Evolutionary conservation across 805 yeast species (phyloP).

Genomic region (Hanseniaspora meyeri): DNA sequence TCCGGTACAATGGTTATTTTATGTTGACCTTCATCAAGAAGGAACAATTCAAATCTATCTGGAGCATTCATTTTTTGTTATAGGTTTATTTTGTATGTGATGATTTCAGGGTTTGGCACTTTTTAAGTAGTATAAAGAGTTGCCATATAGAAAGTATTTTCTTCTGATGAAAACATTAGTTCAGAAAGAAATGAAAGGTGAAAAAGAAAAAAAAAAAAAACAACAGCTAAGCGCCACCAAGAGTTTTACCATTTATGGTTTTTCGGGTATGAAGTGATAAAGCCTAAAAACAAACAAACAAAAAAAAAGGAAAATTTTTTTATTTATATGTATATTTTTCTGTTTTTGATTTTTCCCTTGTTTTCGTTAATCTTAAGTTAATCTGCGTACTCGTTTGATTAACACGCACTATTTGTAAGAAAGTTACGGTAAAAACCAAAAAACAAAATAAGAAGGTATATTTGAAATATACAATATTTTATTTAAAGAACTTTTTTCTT

Average conservation of each 20-base stretch:
- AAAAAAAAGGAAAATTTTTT: not conserved
- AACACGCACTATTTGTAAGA: too few species aligned
- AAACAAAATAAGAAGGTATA: too few species aligned
- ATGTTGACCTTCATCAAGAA: conserved; percentile 94
- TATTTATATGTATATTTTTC: not conserved
- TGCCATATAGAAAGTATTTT: too few species aligned
- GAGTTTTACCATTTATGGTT: not conserved
- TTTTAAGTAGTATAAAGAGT: too few species aligned
- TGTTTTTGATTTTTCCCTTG: not conserved
- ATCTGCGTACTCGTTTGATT: too few species aligned
- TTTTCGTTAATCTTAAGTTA: not conserved
- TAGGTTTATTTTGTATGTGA: not conserved
- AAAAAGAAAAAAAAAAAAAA: not conserved
- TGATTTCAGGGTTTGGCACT: not conserved
- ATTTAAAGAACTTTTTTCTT: not conserved
- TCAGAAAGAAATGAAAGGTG: too few species aligned
- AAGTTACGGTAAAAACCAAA: too few species aligned
- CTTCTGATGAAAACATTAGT: too few species aligned
- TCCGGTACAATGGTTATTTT: conserved; percentile 89
- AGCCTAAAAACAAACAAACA: not conserved
- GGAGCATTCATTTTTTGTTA: conserved; percentile 77
- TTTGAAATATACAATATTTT: not conserved
- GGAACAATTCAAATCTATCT: conserved; percentile 92
- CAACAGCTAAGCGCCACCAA: conserved; percentile 1
- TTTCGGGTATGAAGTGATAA: not conserved